phyloP scores from a whole-genome alignment of 805 yeast species.

The Kuraishia cidri region DNA sequence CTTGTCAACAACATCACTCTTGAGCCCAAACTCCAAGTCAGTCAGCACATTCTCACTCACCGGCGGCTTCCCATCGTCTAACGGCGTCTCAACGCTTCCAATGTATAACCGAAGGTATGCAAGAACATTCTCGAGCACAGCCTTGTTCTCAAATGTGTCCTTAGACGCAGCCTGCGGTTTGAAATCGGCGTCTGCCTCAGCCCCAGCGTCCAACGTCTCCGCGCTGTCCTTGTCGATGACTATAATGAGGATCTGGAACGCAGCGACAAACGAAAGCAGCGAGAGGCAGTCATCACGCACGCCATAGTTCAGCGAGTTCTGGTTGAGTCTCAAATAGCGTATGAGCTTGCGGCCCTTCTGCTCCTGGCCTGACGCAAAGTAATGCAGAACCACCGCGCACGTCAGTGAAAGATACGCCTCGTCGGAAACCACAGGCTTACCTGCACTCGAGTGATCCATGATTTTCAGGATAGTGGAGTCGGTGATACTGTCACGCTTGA shows the following conservation, averaged over 20 bases:
- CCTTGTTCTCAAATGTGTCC: too few relatives aligned
- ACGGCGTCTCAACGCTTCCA: constrained; percentile 5
- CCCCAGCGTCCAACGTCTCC: not conserved
- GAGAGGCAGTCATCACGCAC: constrained; percentile 12
- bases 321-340: constrained; percentile 12
- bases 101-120: constrained; percentile 14
- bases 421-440: constrained; percentile 9
- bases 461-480: not conserved
- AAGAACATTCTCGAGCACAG: constrained; percentile 11
- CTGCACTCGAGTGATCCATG: not conserved
- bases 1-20: constrained; percentile 18
- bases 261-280: constrained; percentile 17
- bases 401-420: constrained; percentile 19
- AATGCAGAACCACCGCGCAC: constrained; percentile 18
- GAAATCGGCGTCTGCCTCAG: too few relatives aligned
- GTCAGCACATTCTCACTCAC: not conserved
- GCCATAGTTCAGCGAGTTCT: not conserved
- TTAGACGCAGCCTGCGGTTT: too few relatives aligned
- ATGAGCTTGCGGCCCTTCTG: constrained; percentile 13
- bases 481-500: too few relatives aligned
- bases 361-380: constrained; percentile 11
- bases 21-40: constrained; percentile 15
- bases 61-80: not conserved
- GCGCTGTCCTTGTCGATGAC: constrained; percentile 8
- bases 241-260: constrained; percentile 13